Evolutionary conservation across 352 stramenopile genomes (phyloP).

Genomic region (Pythium insidiosum): DNA sequence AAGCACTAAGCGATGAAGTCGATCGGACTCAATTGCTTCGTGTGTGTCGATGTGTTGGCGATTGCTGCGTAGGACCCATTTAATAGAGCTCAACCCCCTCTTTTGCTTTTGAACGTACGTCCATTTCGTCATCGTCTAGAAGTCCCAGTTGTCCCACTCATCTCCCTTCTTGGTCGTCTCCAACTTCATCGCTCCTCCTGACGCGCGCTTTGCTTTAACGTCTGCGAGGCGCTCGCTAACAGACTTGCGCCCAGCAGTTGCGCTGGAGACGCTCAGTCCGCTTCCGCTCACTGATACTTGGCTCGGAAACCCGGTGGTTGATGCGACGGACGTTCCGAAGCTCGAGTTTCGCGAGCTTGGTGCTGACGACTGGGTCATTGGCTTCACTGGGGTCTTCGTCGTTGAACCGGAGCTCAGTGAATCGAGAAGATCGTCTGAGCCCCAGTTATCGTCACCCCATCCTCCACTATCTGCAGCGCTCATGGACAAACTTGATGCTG

Average conservation of each 20-base stretch:
- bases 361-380: not conserved
- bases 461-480: conserved; percentile 19
- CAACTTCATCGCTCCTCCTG: conserved; percentile 50
- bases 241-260: conserved; percentile 22
- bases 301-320: not conserved
- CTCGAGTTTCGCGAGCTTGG: not conserved
- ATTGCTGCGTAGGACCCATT: too few relatives aligned
- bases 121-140: conserved; percentile 35
- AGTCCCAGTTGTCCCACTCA: conserved; percentile 80
- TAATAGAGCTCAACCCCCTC: too few relatives aligned
- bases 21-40: too few relatives aligned
- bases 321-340: too few relatives aligned
- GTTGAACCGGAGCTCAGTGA: too few relatives aligned
- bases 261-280: not conserved
- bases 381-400: too few relatives aligned
- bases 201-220: conserved; percentile 48
- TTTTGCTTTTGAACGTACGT: too few relatives aligned
- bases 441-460: conserved; percentile 70
- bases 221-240: conserved; percentile 46
- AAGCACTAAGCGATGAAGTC: conserved; percentile 11
- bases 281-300: too few relatives aligned
- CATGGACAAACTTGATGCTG: conserved; percentile 19
- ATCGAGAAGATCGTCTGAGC: conserved; percentile 29
- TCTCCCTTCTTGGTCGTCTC: conserved; percentile 39
- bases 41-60: too few relatives aligned